Conservation (phyloP, 352 stramenopile species). For the Phytophthora sp. region DNA sequence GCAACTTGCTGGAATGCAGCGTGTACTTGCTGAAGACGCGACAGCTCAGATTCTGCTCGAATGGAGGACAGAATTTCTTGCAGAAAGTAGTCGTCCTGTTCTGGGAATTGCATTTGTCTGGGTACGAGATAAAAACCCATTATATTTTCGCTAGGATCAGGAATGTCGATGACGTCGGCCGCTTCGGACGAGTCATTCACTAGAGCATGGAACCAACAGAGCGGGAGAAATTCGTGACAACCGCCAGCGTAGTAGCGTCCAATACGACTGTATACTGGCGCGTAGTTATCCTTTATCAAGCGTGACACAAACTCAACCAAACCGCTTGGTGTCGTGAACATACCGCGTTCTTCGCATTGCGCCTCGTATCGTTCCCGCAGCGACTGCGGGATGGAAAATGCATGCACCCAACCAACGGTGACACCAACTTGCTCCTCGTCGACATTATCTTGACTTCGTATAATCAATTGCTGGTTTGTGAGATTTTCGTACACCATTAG, state of each 20-base stretch:
- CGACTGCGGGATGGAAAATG: constrained; percentile 48
- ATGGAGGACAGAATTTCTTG: constrained; percentile 55
- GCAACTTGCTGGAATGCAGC: constrained; percentile 36
- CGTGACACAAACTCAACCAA: constrained; percentile 35
- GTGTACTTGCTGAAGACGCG: constrained; percentile 32
- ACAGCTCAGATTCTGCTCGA: constrained; percentile 27
- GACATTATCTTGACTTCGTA: constrained; percentile 3
- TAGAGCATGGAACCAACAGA: constrained; percentile 47
- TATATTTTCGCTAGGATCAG: constrained; percentile 53
- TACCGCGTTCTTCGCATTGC: constrained; percentile 10
- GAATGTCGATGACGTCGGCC: constrained; percentile 23
- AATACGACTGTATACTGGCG: constrained; percentile 42
- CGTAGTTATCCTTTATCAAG: constrained; percentile 46
- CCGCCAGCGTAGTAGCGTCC: constrained; percentile 54
- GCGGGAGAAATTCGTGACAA: constrained; percentile 49
- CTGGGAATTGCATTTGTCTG: constrained; percentile 61
- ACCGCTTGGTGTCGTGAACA: constrained; percentile 6
- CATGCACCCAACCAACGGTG: constrained; percentile 60
- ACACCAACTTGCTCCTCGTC: constrained; percentile 33
- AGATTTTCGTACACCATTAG: constrained; percentile 57
- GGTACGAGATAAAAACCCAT: constrained; percentile 68
- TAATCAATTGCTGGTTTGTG: constrained; percentile 33
- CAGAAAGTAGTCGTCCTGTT: constrained; percentile 53
- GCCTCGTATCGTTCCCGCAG: constrained; percentile 35
- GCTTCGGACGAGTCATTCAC: constrained; percentile 3